Conservation (phyloP, 768 basidiomycete species). For the Leccinellum luteum region DNA sequence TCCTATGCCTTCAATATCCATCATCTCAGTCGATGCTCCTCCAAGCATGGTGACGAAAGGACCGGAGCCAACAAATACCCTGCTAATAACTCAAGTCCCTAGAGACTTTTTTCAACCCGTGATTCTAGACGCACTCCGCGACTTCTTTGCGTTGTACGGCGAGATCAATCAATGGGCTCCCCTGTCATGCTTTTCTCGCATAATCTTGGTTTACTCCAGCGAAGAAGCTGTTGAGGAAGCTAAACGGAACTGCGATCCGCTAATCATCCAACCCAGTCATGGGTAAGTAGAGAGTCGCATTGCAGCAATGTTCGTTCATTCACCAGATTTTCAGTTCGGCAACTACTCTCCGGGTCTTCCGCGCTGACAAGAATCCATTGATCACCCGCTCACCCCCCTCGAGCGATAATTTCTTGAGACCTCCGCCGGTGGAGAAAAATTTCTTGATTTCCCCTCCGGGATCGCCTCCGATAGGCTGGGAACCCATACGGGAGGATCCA, state of each 20-base stretch:
- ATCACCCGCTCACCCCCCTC: slow-evolving; percentile 35
- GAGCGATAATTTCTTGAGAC: slow-evolving; percentile 46
- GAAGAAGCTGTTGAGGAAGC: slow-evolving; percentile 66
- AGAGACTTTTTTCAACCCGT: slow-evolving; percentile 72
- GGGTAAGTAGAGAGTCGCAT: slow-evolving; percentile 41
- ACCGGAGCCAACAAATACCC: slow-evolving; percentile 64
- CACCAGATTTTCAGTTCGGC: slow-evolving; percentile 38
- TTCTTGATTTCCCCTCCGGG: slow-evolving; percentile 98
- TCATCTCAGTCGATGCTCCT: slow-evolving; percentile 18
- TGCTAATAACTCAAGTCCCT: slow-evolving; percentile 79
- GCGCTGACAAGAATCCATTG: slow-evolving; percentile 70
- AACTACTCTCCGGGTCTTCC: slow-evolving; percentile 62
- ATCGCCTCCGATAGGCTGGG: slow-evolving; percentile 97
- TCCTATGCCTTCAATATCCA: slow-evolving; percentile 29
- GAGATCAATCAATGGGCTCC: slow-evolving; percentile 90
- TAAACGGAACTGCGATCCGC: slow-evolving; percentile 62
- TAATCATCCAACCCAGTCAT: slow-evolving; percentile 51
- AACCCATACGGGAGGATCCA: slow-evolving; percentile 84
- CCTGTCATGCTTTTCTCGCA: slow-evolving; percentile 73
- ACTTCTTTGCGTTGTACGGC: slow-evolving; percentile 77
- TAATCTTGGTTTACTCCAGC: slow-evolving; percentile 73
- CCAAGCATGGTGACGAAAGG: neutral
- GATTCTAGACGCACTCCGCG: slow-evolving; percentile 60
- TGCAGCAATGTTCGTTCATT: slow-evolving; percentile 2
- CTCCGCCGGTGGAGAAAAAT: slow-evolving; percentile 84